phyloP scores from a whole-genome alignment of 352 stramenopile species.

The Phytopythium aichiense region DNA sequence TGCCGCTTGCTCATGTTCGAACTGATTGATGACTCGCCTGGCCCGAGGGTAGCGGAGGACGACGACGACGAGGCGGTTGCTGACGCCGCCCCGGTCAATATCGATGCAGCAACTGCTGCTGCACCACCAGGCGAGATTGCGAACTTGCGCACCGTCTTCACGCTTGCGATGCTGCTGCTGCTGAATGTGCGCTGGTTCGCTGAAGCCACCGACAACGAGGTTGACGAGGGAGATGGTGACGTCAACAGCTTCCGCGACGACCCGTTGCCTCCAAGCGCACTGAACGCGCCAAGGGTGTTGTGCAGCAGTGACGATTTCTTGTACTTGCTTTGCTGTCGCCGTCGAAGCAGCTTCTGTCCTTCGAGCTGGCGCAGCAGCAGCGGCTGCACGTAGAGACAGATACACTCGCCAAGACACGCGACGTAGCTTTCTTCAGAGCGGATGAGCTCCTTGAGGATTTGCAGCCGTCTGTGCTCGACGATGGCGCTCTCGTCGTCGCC shows the following conservation, averaged over 20 bases:
- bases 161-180: conserved; percentile 41
- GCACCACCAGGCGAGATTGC: conserved; percentile 17
- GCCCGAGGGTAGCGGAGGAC: neutral
- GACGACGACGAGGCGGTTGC: neutral
- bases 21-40: neutral
- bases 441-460: conserved; percentile 84
- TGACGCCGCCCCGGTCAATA: neutral
- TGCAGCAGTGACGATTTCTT: conserved; percentile 52
- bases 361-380: conserved; percentile 76
- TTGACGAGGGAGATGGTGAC: conserved; percentile 6
- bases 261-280: conserved; percentile 7
- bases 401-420: conserved; percentile 77
- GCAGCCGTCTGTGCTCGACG: conserved; percentile 52
- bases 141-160: conserved; percentile 27
- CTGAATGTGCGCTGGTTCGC: conserved; percentile 30
- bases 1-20: conserved; percentile 1
- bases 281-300: conserved; percentile 12
- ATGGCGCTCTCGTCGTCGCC: conserved; percentile 50
- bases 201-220: neutral
- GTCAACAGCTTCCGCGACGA: conserved; percentile 1
- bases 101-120: conserved; percentile 2
- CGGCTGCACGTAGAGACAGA: conserved; percentile 79
- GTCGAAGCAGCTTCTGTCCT: conserved; percentile 59
- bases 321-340: conserved; percentile 53
- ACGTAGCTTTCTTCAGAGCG: conserved; percentile 85